Conservation (phyloP, 495 filamentous ascomycete species). For the Melanomma pulvis-pyrius region DNA sequence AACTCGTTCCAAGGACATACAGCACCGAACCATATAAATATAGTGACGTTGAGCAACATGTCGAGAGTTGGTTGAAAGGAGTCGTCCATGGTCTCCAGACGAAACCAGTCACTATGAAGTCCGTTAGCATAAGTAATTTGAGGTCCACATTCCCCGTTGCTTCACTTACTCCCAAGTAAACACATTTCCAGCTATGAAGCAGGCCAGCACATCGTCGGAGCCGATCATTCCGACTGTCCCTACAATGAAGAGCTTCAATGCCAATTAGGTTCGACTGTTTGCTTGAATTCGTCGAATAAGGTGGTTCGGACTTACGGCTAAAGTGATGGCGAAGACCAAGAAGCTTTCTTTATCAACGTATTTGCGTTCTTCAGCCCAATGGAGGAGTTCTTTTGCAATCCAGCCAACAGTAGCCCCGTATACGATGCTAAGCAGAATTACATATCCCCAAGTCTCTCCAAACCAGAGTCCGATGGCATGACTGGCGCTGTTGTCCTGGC, state of each 20-base stretch:
- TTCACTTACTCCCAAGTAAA: constrained; percentile 76
- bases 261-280: neutral
- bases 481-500: constrained; percentile 59
- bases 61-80: constrained; percentile 90
- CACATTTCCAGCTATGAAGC: constrained; percentile 89
- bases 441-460: constrained; percentile 83
- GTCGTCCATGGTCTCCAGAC: constrained; percentile 83
- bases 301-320: constrained; percentile 60
- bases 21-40: constrained; percentile 92
- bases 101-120: constrained; percentile 74
- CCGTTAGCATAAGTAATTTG: neutral
- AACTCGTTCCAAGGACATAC: constrained; percentile 83
- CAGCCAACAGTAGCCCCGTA: constrained; percentile 81
- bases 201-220: constrained; percentile 88
- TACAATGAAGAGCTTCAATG: constrained; percentile 68
- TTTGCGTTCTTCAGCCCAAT: constrained; percentile 78
- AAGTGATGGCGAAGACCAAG: constrained; percentile 81
- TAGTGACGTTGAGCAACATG: constrained; percentile 77
- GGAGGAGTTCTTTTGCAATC: constrained; percentile 77
- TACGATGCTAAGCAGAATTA: constrained; percentile 73
- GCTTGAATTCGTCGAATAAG: neutral
- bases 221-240: constrained; percentile 89
- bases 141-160: neutral
- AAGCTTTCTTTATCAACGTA: constrained; percentile 92
- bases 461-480: constrained; percentile 83